Evolutionary conservation across 805 yeast species (phyloP).

Genomic region (Monosporozyma aerobia): DNA sequence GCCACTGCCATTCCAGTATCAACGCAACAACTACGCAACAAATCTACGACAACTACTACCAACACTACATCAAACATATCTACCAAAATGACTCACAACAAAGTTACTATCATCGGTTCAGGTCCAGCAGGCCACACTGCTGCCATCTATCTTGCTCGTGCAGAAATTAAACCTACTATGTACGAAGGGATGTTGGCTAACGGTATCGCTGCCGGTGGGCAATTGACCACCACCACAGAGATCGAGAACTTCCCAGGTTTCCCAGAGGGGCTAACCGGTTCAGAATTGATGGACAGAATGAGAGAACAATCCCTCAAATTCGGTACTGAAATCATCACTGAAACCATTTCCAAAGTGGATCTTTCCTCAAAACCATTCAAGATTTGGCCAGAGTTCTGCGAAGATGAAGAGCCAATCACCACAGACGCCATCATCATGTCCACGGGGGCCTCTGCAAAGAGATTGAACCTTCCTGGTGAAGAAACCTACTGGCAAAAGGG

Average conservation of each 20-base stretch:
- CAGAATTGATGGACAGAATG: conserved; percentile 89
- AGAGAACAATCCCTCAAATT: conserved; percentile 76
- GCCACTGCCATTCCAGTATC: background rate
- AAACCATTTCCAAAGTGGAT: conserved; percentile 89
- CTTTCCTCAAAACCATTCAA: conserved; percentile 84
- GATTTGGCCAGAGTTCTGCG: conserved; percentile 93
- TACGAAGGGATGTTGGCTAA: conserved; percentile 95
- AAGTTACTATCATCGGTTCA: conserved; percentile 84
- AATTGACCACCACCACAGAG: conserved; percentile 96
- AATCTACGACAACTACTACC: no score
- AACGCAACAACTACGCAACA: background rate
- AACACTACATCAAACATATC: conserved; percentile 17
- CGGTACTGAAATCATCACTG: conserved; percentile 92
- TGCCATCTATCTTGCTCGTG: conserved; percentile 92
- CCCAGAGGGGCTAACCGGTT: conserved; percentile 85
- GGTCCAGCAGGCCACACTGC: conserved; percentile 99
- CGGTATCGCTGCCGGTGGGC: conserved; percentile 99
- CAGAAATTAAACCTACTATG: conserved; percentile 86
- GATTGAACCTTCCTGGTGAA: conserved; percentile 91
- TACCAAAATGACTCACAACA: conserved; percentile 58
- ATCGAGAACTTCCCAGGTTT: conserved; percentile 99
- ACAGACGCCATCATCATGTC: conserved; percentile 90
- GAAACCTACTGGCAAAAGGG: conserved; percentile 99
- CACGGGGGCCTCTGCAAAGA: conserved; percentile 97
- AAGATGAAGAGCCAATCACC: conserved; percentile 82